Conservation (phyloP, 192 early-diverging fungal species). For the Obelidium mucronatum region DNA sequence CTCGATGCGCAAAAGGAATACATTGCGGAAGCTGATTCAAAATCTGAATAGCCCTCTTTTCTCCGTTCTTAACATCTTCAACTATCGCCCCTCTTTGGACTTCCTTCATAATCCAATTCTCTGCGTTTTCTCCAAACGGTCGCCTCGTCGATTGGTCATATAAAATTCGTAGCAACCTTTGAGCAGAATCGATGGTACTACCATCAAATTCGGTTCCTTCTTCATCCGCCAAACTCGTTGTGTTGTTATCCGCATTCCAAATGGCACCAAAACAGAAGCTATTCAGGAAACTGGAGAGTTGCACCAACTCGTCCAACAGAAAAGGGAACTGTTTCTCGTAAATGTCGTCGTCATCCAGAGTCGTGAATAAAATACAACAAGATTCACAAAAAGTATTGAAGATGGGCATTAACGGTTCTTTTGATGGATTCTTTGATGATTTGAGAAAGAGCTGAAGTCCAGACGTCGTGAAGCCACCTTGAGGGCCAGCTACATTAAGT, state of each 20-base stretch:
- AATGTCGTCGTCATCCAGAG: conserved; percentile 68
- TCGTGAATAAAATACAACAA: conserved; percentile 66
- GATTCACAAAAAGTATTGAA: conserved; percentile 71
- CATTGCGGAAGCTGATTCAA: conserved; percentile 13
- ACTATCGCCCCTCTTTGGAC: neutral
- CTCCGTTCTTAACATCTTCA: conserved; percentile 2
- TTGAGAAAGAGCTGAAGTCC: conserved; percentile 54
- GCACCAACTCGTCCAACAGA: conserved; percentile 53
- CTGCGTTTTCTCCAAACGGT: conserved; percentile 2
- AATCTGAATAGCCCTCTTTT: neutral
- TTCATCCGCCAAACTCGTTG: neutral
- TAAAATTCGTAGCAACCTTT: conserved; percentile 19
- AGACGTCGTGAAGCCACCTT: conserved; percentile 46
- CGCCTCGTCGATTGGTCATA: conserved; percentile 31
- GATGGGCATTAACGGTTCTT: conserved; percentile 64
- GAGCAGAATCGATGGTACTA: neutral
- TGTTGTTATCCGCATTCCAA: conserved; percentile 38
- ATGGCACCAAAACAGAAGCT: conserved; percentile 67
- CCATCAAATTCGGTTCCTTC: neutral
- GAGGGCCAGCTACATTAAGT: conserved; percentile 64
- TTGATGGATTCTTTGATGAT: conserved; percentile 57
- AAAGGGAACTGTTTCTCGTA: conserved; percentile 69
- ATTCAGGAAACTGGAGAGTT: conserved; percentile 68
- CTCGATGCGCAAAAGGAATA: conserved; percentile 30
- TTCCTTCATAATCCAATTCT: conserved; percentile 3